Evolutionary conservation across 1,139 yeast genomes (phyloP).

Genomic region (Yamadazyma epiphylla): DNA sequence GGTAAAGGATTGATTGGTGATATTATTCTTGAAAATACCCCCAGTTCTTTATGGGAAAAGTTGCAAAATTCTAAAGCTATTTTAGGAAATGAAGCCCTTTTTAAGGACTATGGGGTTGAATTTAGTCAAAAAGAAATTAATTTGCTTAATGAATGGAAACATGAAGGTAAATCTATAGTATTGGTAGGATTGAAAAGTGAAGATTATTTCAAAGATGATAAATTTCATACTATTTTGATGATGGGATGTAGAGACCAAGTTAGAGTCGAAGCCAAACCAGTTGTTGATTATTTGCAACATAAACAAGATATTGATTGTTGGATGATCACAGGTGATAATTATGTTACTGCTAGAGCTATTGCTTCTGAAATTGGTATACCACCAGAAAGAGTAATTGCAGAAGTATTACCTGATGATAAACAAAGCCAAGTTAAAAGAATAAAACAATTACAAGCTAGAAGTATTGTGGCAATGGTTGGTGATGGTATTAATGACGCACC

Average conservation of each 20-base stretch:
- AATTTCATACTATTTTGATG: constrained; percentile 39
- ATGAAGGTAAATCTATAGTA: constrained; percentile 60
- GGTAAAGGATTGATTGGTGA: constrained; percentile 58
- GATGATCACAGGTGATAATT: constrained; percentile 74
- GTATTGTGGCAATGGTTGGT: constrained; percentile 57
- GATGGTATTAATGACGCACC: constrained; percentile 67
- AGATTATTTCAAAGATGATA: constrained; percentile 20
- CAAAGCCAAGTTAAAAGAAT: constrained; percentile 56
- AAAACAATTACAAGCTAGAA: constrained; percentile 30
- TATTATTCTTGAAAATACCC: constrained; percentile 20
- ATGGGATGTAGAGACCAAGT: constrained; percentile 64
- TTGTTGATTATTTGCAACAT: constrained; percentile 42
- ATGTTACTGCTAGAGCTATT: constrained; percentile 62
- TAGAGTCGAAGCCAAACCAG: constrained; percentile 56
- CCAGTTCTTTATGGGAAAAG: constrained; percentile 23
- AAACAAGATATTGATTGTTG: constrained; percentile 52
- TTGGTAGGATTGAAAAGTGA: constrained; percentile 44
- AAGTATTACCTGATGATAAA: constrained; percentile 71
- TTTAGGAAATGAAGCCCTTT: constrained; percentile 63
- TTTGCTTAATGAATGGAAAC: constrained; percentile 52
- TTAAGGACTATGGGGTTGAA: constrained; percentile 40
- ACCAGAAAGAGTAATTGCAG: constrained; percentile 56
- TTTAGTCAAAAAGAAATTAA: constrained; percentile 20
- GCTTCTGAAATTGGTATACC: constrained; percentile 61
- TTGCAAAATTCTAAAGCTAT: constrained; percentile 37